phyloP scores from a whole-genome alignment of 2,329 filamentous ascomycete species.

The Cryphonectria radicalis region DNA sequence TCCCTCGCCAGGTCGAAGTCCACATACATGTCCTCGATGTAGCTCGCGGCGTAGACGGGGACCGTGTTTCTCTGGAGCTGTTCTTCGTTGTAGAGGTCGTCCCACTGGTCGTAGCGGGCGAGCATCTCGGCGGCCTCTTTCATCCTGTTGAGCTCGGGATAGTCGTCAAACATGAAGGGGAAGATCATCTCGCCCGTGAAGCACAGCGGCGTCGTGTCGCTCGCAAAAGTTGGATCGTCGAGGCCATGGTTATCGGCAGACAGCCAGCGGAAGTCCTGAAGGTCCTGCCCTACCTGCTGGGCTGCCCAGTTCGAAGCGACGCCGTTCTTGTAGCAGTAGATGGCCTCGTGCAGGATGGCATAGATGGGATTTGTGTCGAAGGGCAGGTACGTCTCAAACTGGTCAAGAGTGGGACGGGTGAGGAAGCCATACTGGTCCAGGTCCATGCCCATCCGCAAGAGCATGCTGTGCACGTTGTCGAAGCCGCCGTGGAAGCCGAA shows the following conservation, averaged over 20 bases:
- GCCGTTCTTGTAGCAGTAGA: constrained; percentile 75
- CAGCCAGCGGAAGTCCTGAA: constrained; percentile 58
- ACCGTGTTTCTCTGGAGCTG: constrained; percentile 67
- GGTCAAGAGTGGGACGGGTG: constrained; percentile 70
- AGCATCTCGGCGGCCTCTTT: constrained; percentile 71
- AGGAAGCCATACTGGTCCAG: constrained; percentile 77
- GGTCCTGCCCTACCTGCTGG: constrained; percentile 59
- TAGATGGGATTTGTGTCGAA: constrained; percentile 85
- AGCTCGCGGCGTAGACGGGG: constrained; percentile 69
- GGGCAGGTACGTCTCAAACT: constrained; percentile 67
- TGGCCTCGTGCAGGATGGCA: constrained; percentile 82
- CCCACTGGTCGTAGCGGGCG: constrained; percentile 63
- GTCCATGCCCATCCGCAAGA: constrained; percentile 73
- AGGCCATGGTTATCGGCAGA: constrained; percentile 44
- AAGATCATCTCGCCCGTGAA: constrained; percentile 96
- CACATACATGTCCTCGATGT: constrained; percentile 75
- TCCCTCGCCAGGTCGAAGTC: constrained; percentile 64
- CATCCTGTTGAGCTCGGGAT: constrained; percentile 73
- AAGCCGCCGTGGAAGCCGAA: constrained; percentile 82
- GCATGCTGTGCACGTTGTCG: constrained; percentile 72
- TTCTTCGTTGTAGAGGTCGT: constrained; percentile 64
- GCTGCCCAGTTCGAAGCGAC: constrained; percentile 76
- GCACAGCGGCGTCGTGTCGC: constrained; percentile 59
- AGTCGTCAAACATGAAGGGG: constrained; percentile 81
- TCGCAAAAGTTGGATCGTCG: constrained; percentile 32